Evolutionary conservation across 179 eudicot species (phyloP).

Genomic region (Beta corolliflora): DNA sequence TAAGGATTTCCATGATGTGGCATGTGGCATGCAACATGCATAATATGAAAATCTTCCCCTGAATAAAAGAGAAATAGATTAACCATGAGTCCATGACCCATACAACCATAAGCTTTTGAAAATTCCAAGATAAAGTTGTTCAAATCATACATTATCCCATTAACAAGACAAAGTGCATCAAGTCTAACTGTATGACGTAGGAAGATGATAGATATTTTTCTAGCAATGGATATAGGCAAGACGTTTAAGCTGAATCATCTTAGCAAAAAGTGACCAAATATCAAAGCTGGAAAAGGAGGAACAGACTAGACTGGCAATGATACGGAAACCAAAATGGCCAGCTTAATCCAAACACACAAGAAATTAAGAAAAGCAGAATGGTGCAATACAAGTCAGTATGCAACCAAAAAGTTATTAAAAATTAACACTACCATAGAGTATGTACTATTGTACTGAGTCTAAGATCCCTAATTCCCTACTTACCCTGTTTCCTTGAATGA

Average conservation of each 20-base stretch:
- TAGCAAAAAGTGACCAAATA: not conserved
- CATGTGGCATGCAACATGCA: not conserved
- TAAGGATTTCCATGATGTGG: not conserved
- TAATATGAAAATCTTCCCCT: not conserved
- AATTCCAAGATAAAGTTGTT: not conserved
- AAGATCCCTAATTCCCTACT: not conserved
- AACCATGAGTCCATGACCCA: not conserved
- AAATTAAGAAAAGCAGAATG: not conserved
- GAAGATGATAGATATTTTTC: not conserved
- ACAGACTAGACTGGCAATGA: not conserved
- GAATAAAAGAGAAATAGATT: not conserved
- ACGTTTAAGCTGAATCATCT: not conserved
- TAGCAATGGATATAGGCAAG: not conserved
- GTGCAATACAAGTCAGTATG: not conserved
- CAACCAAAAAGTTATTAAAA: not conserved
- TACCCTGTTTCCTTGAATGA: conserved; percentile 96
- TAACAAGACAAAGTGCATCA: not conserved
- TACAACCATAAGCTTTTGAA: not conserved
- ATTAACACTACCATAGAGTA: not conserved
- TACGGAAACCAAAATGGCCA: not conserved
- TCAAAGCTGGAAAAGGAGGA: not conserved
- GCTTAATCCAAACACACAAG: not conserved
- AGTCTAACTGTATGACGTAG: not conserved
- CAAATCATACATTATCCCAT: not conserved
- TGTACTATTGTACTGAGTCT: not conserved